Conservation (phyloP, 345 rosid species). For the Psidium friedrichsthalianum region DNA sequence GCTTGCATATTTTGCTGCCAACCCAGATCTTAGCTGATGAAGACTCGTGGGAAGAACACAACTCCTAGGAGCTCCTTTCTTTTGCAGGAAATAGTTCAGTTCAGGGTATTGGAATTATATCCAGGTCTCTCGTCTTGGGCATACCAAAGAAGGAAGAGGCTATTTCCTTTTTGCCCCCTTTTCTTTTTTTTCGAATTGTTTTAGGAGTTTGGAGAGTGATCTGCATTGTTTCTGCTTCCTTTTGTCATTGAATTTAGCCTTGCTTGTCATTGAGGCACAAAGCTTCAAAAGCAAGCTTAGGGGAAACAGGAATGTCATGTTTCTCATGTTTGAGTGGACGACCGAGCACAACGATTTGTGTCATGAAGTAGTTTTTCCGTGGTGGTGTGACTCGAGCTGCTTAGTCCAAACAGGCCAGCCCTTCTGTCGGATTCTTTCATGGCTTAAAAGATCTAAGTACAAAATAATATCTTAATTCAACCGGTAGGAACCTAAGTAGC, state of each 20-base stretch:
- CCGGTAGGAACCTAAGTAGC: too few species aligned
- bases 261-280: slow-evolving; percentile 26
- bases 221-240: too few species aligned
- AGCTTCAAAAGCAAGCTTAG: not conserved
- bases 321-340: not conserved
- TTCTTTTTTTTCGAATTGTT: not conserved
- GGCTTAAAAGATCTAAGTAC: not conserved
- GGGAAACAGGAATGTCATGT: not conserved
- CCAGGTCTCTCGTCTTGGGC: not conserved
- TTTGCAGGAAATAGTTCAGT: not conserved
- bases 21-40: slow-evolving; percentile 31
- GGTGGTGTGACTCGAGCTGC: not conserved
- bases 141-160: slow-evolving; percentile 28
- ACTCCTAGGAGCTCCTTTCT: not conserved
- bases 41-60: not conserved
- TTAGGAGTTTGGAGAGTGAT: not conserved
- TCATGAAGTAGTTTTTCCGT: too few species aligned
- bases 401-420: not conserved
- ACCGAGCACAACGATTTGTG: too few species aligned
- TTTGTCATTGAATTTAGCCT: slow-evolving; percentile 9
- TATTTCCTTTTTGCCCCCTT: not conserved
- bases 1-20: slow-evolving; percentile 80
- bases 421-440: not conserved
- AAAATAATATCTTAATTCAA: not conserved
- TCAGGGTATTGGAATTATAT: slow-evolving; percentile 63